These are phyloP conservation scores for Alternaria metachromatica DNA, from an alignment of 2,329 filamentous ascomycete species.

Conservation along the genomic window DNA sequence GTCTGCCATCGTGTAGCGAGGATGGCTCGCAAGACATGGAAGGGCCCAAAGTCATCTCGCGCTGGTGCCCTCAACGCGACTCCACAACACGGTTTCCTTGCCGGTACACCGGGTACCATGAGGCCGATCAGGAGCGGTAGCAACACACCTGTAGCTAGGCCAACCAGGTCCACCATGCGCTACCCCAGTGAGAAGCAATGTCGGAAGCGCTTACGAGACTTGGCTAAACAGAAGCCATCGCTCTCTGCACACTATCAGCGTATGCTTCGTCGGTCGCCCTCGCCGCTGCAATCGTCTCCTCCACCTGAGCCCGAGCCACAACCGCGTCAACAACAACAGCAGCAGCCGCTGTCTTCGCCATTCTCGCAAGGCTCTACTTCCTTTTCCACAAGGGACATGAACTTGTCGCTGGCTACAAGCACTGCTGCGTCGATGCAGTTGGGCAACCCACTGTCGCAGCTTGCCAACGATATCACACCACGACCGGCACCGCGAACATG, in stretches of 20 bases:
- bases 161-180: constrained; percentile 48
- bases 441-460: constrained; percentile 55
- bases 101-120: constrained; percentile 54
- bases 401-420: constrained; percentile 58
- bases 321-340: constrained; percentile 20
- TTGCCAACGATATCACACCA: constrained; percentile 48
- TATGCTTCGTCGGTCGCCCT: constrained; percentile 66
- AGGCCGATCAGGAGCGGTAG: constrained; percentile 54
- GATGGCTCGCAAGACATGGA: constrained; percentile 67
- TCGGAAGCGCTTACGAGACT: constrained; percentile 62
- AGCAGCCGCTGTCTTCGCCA: constrained; percentile 50
- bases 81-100: constrained; percentile 30
- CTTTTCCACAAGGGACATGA: constrained; percentile 59
- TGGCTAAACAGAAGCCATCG: constrained; percentile 67
- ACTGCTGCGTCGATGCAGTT: constrained; percentile 61
- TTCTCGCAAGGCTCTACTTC: constrained; percentile 32
- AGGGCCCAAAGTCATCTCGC: constrained; percentile 51
- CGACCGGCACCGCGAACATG: constrained; percentile 49
- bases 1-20: constrained; percentile 69
- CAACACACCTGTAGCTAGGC: constrained; percentile 54
- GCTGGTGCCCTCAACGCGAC: constrained; percentile 23
- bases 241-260: constrained; percentile 70
- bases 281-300: constrained; percentile 57
- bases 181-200: constrained; percentile 68
- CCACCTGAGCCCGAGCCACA: constrained; percentile 44